Percentiles rank a stretch among this genome's conserved stretches.
phyloP scores from a whole-genome alignment of 441 rosid species.

The Isatis lusitanica region DNA sequence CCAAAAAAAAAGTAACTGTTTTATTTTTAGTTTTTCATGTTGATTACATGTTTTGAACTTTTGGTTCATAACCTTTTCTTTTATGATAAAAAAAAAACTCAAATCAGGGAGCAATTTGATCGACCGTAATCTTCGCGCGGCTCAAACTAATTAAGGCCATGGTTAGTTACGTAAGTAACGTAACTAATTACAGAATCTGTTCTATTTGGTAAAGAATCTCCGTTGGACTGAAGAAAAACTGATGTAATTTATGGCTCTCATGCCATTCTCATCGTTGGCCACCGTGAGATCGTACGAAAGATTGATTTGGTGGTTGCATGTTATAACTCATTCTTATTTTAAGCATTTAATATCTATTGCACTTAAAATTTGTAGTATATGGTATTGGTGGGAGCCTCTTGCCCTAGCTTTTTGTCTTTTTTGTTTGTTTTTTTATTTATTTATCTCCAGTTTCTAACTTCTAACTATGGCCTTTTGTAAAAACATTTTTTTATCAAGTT shows the following conservation, averaged over 20 bases:
- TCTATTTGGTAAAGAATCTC: neutral
- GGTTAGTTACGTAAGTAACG: slow-evolving; percentile 2
- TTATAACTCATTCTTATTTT: slow-evolving; percentile 1
- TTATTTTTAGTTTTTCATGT: neutral
- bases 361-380: neutral
- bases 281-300: neutral
- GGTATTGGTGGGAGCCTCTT: slow-evolving; percentile 5
- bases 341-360: slow-evolving; percentile 11
- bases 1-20: too few species aligned
- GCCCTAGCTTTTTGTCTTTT: neutral
- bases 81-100: neutral
- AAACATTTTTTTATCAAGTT: neutral
- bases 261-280: neutral
- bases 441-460: neutral
- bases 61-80: neutral
- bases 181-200: neutral
- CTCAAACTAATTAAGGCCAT: neutral
- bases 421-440: neutral
- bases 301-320: slow-evolving; percentile 26
- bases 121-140: neutral
- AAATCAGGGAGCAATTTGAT: neutral
- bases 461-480: neutral
- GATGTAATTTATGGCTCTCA: slow-evolving; percentile 11
- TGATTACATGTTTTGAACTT: neutral
- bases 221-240: neutral